These are phyloP conservation scores for Xylaria sp. DNA, from an alignment of 2,329 filamentous ascomycete genomes.

Conservation along the genomic window DNA sequence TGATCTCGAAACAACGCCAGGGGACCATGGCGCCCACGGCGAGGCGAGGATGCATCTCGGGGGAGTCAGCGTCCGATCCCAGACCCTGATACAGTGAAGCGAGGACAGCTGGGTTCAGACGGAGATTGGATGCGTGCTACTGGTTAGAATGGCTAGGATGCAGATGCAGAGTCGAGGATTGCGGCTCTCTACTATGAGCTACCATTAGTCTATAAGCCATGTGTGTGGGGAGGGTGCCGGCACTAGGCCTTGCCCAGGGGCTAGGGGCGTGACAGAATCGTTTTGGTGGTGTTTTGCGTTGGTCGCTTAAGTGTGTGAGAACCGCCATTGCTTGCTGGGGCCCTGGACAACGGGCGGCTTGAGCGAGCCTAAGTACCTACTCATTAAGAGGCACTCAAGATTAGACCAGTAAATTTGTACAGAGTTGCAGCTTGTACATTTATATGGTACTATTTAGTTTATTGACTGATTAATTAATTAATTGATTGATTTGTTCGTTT, in stretches of 20 bases:
- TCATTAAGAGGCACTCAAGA: neutral
- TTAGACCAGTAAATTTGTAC: neutral
- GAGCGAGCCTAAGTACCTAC: neutral
- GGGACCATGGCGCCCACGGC: constrained; percentile 50
- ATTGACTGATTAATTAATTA: neutral
- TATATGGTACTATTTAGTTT: neutral
- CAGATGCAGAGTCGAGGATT: constrained; percentile 15
- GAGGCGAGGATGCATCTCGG: constrained; percentile 45
- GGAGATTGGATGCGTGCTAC: constrained; percentile 15
- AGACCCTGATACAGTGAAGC: constrained; percentile 25
- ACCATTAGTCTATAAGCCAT: constrained; percentile 10
- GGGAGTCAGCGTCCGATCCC: constrained; percentile 48
- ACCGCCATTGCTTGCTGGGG: constrained; percentile 34
- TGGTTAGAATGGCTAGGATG: constrained; percentile 1
- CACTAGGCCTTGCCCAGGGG: constrained; percentile 40
- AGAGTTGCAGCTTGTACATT: neutral
- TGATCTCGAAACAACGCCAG: constrained; percentile 55
- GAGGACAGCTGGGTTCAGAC: constrained; percentile 21
- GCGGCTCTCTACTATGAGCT: constrained; percentile 31
- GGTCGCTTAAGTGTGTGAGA: constrained; percentile 44
- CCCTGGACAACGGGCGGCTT: constrained; percentile 15
- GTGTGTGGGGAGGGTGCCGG: constrained; percentile 35
- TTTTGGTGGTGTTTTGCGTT: constrained; percentile 61
- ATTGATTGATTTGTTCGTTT: neutral
- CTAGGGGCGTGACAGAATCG: constrained; percentile 58